Evolutionary conservation across 345 rosid genomes (phyloP), one percentile per base, ranked within the genome.

Genomic region (Euphorbia lathyris): DNA sequence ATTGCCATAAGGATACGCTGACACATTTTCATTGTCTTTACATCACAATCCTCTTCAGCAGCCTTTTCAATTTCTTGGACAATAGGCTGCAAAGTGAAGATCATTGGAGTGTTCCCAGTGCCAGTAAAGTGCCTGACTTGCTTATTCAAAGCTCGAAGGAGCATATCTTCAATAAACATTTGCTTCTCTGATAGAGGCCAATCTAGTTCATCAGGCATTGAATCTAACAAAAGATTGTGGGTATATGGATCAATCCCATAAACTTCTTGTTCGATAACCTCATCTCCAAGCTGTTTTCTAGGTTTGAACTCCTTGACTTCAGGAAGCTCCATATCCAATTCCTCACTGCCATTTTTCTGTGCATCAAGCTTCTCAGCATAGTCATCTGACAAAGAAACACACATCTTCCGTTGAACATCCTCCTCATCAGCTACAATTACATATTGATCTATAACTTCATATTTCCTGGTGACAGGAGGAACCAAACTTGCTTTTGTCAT

Each of bases 171-270:
- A 65, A 96, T 76, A 71, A 92, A 96, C 59, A 84, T 53, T 76
- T 96, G 98, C 78, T 89, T 96, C 36, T 92, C 97, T 66, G 29
- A 72, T 63, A 87, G 78, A 74, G 91, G 38, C 97, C 97, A 90
- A 61, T 84, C 92, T 83, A 83, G 77, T 76, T 90, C 98, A 72
- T 86, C 88, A 3, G 99, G 98, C 97, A 96, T 92, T 61, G 99
- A 96, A 79, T 96, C 99, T 68, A 96, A 98, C 75, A 96, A 81
- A 43, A 96, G 98, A 82, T 96, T 96, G 71, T 96, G 96, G 14
- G 98, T 90, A 79, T 86, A 92, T 34, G 99, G 99, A 84, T 96
- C 99, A 72, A 96, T 89, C 73, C 99, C 99, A 83, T 96, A 96
- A 63, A 96, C 99, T 83, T 96, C 99, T 76, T 96, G 99, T 74